Conservation (phyloP, 495 filamentous ascomycete genomes). For the Neurospora sp. region DNA sequence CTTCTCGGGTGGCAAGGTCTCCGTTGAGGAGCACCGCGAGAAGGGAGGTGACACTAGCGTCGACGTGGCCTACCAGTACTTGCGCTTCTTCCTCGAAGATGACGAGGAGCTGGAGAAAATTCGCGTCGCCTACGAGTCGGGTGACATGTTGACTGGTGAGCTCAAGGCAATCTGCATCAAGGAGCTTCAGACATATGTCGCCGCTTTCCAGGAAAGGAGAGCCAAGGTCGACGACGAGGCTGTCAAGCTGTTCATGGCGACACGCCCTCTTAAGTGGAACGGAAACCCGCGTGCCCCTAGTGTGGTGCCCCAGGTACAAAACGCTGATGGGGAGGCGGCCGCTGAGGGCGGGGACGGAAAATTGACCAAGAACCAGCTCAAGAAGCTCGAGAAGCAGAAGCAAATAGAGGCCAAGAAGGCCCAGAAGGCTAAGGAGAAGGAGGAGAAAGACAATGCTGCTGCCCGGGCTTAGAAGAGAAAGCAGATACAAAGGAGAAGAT, state of each 20-base stretch:
- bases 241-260: constrained; percentile 64
- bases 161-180: constrained; percentile 79
- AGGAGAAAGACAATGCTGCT: constrained; percentile 7
- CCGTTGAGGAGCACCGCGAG: constrained; percentile 66
- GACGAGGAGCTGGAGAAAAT: constrained; percentile 66
- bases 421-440: constrained; percentile 37
- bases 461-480: neutral
- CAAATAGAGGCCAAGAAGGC: constrained; percentile 37
- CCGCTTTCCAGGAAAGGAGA: constrained; percentile 71
- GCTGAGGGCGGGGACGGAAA: constrained; percentile 26
- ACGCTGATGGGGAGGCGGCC: constrained; percentile 6
- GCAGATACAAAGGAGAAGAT: neutral
- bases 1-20: too few species aligned
- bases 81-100: constrained; percentile 87
- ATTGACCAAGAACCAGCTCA: constrained; percentile 39
- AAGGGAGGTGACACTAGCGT: constrained; percentile 78
- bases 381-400: constrained; percentile 39
- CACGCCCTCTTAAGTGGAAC: constrained; percentile 59
- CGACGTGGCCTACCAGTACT: constrained; percentile 86
- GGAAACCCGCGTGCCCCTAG: constrained; percentile 39
- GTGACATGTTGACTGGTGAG: constrained; percentile 22
- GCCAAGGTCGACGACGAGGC: constrained; percentile 66
- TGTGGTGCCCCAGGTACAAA: constrained; percentile 15
- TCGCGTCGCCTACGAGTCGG: constrained; percentile 47
- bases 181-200: constrained; percentile 70